A percentile compares a stretch with the other conserved stretches of the same genome.
phyloP scores from a whole-genome alignment of 2,329 filamentous ascomycete genomes.

The Rhynchosporium secalis region DNA sequence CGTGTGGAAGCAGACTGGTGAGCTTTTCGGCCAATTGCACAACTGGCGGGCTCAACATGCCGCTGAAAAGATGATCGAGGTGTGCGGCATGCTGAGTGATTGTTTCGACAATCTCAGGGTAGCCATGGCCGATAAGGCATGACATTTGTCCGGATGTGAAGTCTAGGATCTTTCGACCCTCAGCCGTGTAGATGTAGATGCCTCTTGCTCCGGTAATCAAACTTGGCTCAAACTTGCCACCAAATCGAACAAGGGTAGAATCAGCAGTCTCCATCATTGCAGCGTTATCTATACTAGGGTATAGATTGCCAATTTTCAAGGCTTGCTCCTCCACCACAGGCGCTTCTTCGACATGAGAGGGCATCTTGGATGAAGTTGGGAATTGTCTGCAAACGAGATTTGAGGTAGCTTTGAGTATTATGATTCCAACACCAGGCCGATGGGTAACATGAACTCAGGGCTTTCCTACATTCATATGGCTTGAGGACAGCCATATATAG shows the following conservation, averaged over 20 bases:
- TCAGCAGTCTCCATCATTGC: constrained; percentile 20
- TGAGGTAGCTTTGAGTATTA: background rate
- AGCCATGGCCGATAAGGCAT: constrained; percentile 57
- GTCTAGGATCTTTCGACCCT: constrained; percentile 51
- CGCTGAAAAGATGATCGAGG: constrained; percentile 60
- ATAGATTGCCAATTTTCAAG: constrained; percentile 10
- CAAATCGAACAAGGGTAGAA: constrained; percentile 28
- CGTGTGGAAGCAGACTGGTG: constrained; percentile 48
- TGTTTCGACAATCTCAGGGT: constrained; percentile 57
- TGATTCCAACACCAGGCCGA: background rate
- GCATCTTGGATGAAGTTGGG: constrained; percentile 6
- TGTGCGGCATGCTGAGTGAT: constrained; percentile 50
- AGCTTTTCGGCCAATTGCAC: constrained; percentile 54
- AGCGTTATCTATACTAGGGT: constrained; percentile 21
- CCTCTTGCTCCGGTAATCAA: constrained; percentile 31
- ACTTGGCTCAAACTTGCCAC: constrained; percentile 29
- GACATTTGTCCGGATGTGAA: constrained; percentile 63
- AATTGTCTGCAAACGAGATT: background rate
- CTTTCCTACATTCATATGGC: background rate
- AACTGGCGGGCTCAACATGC: constrained; percentile 59
- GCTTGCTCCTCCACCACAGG: background rate
- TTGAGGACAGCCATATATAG: background rate
- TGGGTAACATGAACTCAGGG: background rate
- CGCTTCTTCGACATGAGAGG: constrained; percentile 11
- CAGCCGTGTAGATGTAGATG: constrained; percentile 45